Evolutionary conservation across 192 early-diverging fungal species (phyloP), one percentile per base, ranked within the genome.

Genomic region (Haplosporangium gracile): DNA sequence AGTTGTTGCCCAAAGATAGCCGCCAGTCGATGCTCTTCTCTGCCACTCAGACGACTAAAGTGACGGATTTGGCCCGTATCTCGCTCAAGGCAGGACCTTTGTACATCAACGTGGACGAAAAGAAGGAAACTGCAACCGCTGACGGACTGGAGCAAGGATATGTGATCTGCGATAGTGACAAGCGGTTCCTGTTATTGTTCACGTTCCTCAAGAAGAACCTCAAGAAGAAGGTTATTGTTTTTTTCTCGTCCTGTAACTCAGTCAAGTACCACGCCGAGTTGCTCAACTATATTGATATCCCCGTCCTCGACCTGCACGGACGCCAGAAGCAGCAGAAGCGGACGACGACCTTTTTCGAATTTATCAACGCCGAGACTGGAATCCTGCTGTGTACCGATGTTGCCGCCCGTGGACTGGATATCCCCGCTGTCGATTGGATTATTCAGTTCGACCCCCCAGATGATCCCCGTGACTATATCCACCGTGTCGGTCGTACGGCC

Each of bases 11-110:
- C 24, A 92, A 89, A 87, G 89, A 91, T 83, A 96, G 95, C 76
- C 97, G 99, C 76, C 99, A 99, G 88, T 96, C 97, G 39, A 96
- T 99, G 97, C 92, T 99, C 55, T 99, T 99, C 87, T 99, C 99
- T 39, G 99, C 99, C 39, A 99, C 99, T 15, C 98, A 99, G 89
- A 99, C 99, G 2, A 99, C 98, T 65, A 99, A 99, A 91, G 98
- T 99, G 73, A 95, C 96, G 80, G 99, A 99, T 88, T 92, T 99
- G 24, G 99, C 98, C 36, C 94, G 99, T 76, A 97, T 99, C n/a
- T 99, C 99, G 49, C 91, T 99, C 55, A 97, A 97, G 89, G 95
- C 97, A 81, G 95, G 97, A 36, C 99, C 99, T 24, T 88, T 99
- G 65, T 99, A 99, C 91, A 98, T 99, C 91, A 99, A 99, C 81